Base-by-base conservation (phyloP, 768 basidiomycete species). In the Coprinopsis cinerea region DNA sequence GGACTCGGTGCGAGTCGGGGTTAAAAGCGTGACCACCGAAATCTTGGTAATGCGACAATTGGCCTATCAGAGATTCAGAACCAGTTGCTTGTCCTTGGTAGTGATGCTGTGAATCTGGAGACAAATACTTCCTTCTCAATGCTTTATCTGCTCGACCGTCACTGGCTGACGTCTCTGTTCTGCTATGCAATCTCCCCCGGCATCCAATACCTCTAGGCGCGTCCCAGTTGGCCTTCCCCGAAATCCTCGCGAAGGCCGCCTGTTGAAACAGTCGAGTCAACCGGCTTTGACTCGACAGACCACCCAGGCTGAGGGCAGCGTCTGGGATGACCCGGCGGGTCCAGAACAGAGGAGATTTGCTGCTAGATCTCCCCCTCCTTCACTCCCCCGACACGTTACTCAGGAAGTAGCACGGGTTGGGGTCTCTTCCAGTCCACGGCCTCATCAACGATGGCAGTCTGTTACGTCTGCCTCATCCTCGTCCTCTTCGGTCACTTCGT, bases 231-330 rank as follows among this genome's bases (percentile, higher is more conserved):
- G 30, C 22, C 47, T 48, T 23, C 47, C 47, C n/a, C 5, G 24
- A 11, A 48, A 48, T 39, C 47, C 47, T 48, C 2, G 47, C 17
- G 9, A 45, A 4, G 44, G 27, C 18, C 44, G 44, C 25, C 15
- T 32, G 10, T 27, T 45, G 28, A 15, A 25, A 4, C 4, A 48
- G 23, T 1, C 34, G 2, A 48, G 30, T 26, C 44, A 45, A 45
- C 44, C 44, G 28, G 44, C 27, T 18, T 28, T 27, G 44, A 18
- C 44, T 32, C 18, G 7, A 26, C 17, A 9, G 42, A 23, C 5
- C 17, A 25, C 11, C 11, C n/a, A n/a, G n/a, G n/a, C n/a, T n/a
- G n/a, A n/a, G n/a, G n/a, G n/a, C n/a, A n/a, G n/a, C n/a, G n/a
- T n/a, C n/a, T n/a, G n/a, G n/a, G n/a, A n/a, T n/a, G n/a, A n/a